Percentiles rank a stretch among this genome's conserved stretches.
phyloP scores from a whole-genome alignment of 345 rosid genomes.

The Pseudoturritis turrita region DNA sequence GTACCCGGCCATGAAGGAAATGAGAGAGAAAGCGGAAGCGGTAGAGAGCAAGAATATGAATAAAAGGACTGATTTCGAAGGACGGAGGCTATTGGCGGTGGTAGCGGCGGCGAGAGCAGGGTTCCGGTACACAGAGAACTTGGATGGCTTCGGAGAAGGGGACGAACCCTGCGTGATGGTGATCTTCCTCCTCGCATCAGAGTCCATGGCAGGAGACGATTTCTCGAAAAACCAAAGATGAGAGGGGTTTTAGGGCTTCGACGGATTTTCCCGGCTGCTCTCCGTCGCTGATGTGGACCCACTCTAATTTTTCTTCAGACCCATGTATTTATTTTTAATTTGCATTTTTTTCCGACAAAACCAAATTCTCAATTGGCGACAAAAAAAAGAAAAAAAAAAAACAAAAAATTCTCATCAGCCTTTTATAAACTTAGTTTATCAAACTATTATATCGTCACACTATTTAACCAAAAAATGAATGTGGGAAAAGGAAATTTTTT shows the following conservation, averaged over 20 bases:
- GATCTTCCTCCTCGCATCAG: conserved; percentile 18
- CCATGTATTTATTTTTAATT: not conserved
- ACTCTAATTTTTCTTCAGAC: not conserved
- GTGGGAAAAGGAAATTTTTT: too few relatives aligned
- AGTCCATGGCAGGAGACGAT: conserved; percentile 14
- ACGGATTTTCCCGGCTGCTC: conserved; percentile 15
- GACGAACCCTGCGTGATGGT: conserved; percentile 19
- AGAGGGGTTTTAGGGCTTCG: conserved; percentile 14
- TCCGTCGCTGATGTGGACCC: not conserved
- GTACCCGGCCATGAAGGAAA: conserved; percentile 55
- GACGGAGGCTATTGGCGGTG: conserved; percentile 69
- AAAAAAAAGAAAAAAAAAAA: too few relatives aligned
- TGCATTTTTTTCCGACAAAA: not conserved
- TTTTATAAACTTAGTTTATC: too few relatives aligned
- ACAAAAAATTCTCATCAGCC: too few relatives aligned
- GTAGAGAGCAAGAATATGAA: conserved; percentile 51
- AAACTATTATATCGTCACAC: too few relatives aligned
- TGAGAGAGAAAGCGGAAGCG: conserved; percentile 56
- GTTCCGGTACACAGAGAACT: conserved; percentile 80
- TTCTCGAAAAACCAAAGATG: not conserved
- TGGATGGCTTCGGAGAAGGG: conserved; percentile 41
- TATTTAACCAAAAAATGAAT: too few relatives aligned
- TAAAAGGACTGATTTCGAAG: conserved; percentile 57
- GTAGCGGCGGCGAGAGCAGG: conserved; percentile 70
- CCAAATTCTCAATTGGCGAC: too few relatives aligned